Conservation (phyloP, 306 rosid species). For the Quercus suber region DNA sequence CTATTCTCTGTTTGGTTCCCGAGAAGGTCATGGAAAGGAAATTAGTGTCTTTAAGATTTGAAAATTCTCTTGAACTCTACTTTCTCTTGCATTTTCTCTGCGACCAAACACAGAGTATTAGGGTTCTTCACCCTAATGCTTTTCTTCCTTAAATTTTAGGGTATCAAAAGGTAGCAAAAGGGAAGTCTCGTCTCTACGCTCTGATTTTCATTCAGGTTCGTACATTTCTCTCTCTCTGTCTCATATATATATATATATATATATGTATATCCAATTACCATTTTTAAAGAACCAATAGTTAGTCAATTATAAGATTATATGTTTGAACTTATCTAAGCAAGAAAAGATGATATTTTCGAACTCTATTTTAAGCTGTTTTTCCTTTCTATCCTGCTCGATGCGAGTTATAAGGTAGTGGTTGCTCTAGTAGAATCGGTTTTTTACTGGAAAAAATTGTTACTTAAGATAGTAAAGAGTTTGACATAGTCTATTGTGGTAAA, state of each 20-base stretch:
- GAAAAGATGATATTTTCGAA: not conserved
- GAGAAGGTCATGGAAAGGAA: not conserved
- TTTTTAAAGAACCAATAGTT: too few relatives aligned
- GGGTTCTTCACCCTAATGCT: not conserved
- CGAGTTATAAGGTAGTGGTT: not conserved
- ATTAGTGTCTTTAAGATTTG: too few relatives aligned
- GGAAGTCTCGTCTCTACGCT: conserved; percentile 45
- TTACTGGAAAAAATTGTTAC: not conserved
- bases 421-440: not conserved
- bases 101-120: not conserved
- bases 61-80: too few relatives aligned
- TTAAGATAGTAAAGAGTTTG: not conserved
- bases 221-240: conserved; percentile 8
- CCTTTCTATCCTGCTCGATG: not conserved
- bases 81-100: conserved; percentile 2
- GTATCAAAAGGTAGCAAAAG: conserved; percentile 78
- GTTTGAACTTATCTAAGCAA: too few relatives aligned
- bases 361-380: not conserved
- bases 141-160: conserved; percentile 35
- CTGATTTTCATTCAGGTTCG: conserved; percentile 56
- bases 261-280: too few relatives aligned
- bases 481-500: not conserved
- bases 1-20: not conserved
- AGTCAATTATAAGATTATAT: too few relatives aligned
- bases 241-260: too few relatives aligned